Evolutionary conservation across 2,329 filamentous ascomycete genomes (phyloP).

Genomic region (Calonectria fujianensis): DNA sequence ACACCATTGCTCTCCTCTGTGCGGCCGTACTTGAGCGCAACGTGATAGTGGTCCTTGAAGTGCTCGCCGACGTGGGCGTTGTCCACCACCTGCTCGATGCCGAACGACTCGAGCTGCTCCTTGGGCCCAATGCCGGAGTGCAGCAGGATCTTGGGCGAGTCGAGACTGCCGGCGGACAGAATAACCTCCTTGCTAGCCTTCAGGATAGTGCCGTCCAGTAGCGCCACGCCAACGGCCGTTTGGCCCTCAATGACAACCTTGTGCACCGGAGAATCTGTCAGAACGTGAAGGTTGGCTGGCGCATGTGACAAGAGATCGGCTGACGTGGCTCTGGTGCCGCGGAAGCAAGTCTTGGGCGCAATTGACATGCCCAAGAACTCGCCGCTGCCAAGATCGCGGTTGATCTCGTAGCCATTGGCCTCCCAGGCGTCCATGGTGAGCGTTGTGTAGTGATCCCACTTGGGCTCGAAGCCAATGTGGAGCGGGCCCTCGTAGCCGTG

Average conservation of each 20-base stretch:
- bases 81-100: conserved; percentile 30
- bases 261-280: conserved; percentile 37
- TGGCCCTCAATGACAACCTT: conserved; percentile 37
- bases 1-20: conserved; percentile 36
- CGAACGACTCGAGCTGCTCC: conserved; percentile 32
- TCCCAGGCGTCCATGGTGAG: conserved; percentile 41
- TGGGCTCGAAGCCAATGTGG: conserved; percentile 42
- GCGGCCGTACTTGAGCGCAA: conserved; percentile 43
- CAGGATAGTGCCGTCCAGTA: conserved; percentile 38
- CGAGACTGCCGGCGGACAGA: conserved; percentile 44
- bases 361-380: conserved; percentile 40
- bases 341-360: conserved; percentile 40
- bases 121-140: conserved; percentile 42
- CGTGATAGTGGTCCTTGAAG: conserved; percentile 46
- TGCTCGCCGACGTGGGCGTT: conserved; percentile 40
- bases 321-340: conserved; percentile 40
- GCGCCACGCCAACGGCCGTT: conserved; percentile 32
- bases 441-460: conserved; percentile 44
- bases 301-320: conserved; percentile 39
- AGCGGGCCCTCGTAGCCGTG: conserved; percentile 42
- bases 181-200: conserved; percentile 42
- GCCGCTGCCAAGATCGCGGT: conserved; percentile 40
- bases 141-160: conserved; percentile 46
- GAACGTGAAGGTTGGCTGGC: conserved; percentile 37
- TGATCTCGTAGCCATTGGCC: conserved; percentile 42